Evolutionary conservation across 1,139 yeast species (phyloP).

Genomic region (Yamadazyma siamensis): DNA sequence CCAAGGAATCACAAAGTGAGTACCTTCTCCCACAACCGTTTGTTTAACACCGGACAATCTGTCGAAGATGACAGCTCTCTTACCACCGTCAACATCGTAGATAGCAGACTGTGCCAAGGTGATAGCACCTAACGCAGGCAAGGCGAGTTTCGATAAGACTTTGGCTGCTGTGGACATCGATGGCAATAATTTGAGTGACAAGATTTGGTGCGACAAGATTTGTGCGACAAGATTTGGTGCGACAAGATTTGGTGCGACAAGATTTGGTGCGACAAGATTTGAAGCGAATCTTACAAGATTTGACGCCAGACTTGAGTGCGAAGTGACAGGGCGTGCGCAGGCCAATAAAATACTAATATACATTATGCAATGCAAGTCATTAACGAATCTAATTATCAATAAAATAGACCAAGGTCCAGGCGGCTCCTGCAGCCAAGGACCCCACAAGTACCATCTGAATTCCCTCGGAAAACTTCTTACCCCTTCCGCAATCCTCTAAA

Average conservation of each 20-base stretch:
- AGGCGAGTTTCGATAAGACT: conserved; percentile 48
- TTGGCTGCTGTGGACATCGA: conserved; percentile 41
- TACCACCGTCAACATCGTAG: conserved; percentile 95
- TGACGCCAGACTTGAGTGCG: no score
- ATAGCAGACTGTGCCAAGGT: conserved; percentile 69
- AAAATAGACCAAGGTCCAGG: conserved; percentile 85
- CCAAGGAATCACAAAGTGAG: conserved; percentile 96
- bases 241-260: conserved; percentile 2
- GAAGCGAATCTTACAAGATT: no score
- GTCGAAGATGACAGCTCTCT: conserved; percentile 93
- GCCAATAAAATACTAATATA: not conserved
- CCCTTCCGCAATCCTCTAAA: conserved; percentile 63
- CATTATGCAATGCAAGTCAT: not conserved
- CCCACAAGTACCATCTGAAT: conserved; percentile 90
- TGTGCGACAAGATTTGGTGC: no score
- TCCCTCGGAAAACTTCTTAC: conserved; percentile 72
- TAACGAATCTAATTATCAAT: conserved; percentile 47
- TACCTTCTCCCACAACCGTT: conserved; percentile 90
- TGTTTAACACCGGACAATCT: conserved; percentile 86
- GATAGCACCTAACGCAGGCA: conserved; percentile 67
- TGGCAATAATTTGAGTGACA: conserved; percentile 3
- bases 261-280: not conserved
- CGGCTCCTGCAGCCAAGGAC: conserved; percentile 94
- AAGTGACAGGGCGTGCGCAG: no score
- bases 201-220: not conserved